Base-by-base conservation (phyloP, 352 stramenopile genomes). In the Phytophthora pini region DNA sequence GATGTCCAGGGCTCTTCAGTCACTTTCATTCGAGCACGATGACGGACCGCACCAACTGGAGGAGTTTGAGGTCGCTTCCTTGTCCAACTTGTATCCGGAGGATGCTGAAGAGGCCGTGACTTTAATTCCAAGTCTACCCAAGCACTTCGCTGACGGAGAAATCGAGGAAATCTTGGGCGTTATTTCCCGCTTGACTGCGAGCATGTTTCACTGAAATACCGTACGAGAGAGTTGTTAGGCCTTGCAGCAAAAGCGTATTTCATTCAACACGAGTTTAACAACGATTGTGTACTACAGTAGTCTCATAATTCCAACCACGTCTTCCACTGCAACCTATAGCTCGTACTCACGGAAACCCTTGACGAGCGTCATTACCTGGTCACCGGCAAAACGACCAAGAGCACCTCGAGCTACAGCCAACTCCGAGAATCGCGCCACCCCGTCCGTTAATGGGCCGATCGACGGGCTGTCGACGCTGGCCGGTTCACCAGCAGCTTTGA, bases 41-140 rank as follows among this genome's bases (percentile, higher is more conserved):
- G 79, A 87, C n/a, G 78, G 84, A 36, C 74, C 89, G 43, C 80
- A 88, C 46, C 81, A 78, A 13, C 69, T 94, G 31, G 84, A 93
- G 65, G 84, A 93, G 68, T 95, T 94, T 53, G 87, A 95, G 74
- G 92, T 95, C 56, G 80, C 88, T 40, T 92, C 82, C 50, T 62
- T 93, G 46, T 89, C 87, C 47, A 96, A 96, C 48, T 71, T 96
- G 68, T 93, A 95, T 55, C 84, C 82, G 4, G 88, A 96, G 46
- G 87, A 94, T 57, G 79, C 88, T 1, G 88, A 96, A 60, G 88
- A 96, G 60, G 82, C 88, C 40, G 76, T 89, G 32, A 76, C 84
- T 56, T 75, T 96, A 38, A 91, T 96, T 62, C 88, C 88, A 47
- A 93, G 82, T 45, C 72, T 96, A 17, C 72, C 89, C 43, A 91